Percentiles rank a stretch among this genome's conserved stretches.
phyloP scores from a whole-genome alignment of 2,329 filamentous ascomycete species.

The Aspergillus ibericus region DNA sequence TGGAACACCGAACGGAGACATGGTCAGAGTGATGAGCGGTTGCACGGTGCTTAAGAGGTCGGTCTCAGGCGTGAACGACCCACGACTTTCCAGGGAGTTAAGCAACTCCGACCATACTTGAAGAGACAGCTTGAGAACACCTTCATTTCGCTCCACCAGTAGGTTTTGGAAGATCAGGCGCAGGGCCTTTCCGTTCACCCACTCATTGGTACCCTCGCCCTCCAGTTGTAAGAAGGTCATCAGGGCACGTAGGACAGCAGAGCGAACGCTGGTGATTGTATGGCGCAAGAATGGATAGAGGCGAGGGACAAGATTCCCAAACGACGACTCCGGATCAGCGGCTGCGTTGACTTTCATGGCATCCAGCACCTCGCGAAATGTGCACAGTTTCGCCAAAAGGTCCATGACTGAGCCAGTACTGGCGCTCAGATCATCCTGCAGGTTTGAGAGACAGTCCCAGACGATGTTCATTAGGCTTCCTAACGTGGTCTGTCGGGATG shows the following conservation, averaged over 20 bases:
- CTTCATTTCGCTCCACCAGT: constrained; percentile 84
- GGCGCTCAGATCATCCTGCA: constrained; percentile 95
- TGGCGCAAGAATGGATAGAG: constrained; percentile 95
- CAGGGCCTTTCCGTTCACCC: constrained; percentile 87
- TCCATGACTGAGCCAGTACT: constrained; percentile 99
- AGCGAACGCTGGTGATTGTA: constrained; percentile 92
- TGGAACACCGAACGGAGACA: constrained; percentile 90
- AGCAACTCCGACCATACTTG: constrained; percentile 84
- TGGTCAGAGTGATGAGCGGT: constrained; percentile 77
- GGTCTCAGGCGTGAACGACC: constrained; percentile 63
- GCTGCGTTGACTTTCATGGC: constrained; percentile 91
- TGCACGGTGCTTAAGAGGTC: constrained; percentile 76
- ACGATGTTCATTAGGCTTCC: constrained; percentile 87
- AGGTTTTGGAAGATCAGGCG: constrained; percentile 93
- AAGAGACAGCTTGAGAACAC: constrained; percentile 76
- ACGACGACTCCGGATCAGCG: constrained; percentile 81
- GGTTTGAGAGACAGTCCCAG: constrained; percentile 93
- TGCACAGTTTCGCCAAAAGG: constrained; percentile 88
- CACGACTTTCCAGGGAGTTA: constrained; percentile 61
- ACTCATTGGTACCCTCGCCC: constrained; percentile 74
- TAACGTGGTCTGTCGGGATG: constrained; percentile 73
- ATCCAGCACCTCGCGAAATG: constrained; percentile 86
- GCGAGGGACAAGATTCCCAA: constrained; percentile 86
- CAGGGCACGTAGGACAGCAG: constrained; percentile 87
- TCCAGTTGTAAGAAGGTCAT: constrained; percentile 90